phyloP scores from a whole-genome alignment of 2,329 filamentous ascomycete genomes.

The Trichoderma sp. region DNA sequence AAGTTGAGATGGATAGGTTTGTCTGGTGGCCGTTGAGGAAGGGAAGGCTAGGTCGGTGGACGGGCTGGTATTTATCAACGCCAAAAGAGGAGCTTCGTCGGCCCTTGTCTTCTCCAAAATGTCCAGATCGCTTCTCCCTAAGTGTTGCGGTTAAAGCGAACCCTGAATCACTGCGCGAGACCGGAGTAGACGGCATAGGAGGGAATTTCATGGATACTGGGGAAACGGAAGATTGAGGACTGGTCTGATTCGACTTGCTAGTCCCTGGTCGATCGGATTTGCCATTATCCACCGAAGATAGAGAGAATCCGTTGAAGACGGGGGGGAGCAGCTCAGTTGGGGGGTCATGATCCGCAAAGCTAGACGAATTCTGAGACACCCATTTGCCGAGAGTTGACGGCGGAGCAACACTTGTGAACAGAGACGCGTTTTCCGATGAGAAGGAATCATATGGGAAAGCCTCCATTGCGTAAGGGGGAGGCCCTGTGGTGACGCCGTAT shows the following conservation, averaged over 20 bases:
- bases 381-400: slow-evolving; percentile 77
- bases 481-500: slow-evolving; percentile 81
- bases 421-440: slow-evolving; percentile 75
- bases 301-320: slow-evolving; percentile 88
- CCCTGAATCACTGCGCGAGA: slow-evolving; percentile 88
- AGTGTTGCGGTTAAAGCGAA: slow-evolving; percentile 82
- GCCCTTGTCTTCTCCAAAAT: slow-evolving; percentile 76
- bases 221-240: slow-evolving; percentile 64
- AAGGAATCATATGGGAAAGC: slow-evolving; percentile 89
- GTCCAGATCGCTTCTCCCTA: slow-evolving; percentile 89
- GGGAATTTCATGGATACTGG: slow-evolving; percentile 78
- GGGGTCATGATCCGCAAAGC: slow-evolving; percentile 69
- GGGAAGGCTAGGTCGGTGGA: slow-evolving; percentile 68
- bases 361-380: slow-evolving; percentile 83
- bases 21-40: slow-evolving; percentile 65
- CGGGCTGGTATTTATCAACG: slow-evolving; percentile 63
- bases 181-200: slow-evolving; percentile 68
- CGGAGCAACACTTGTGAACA: slow-evolving; percentile 71
- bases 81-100: slow-evolving; percentile 92
- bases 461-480: slow-evolving; percentile 89
- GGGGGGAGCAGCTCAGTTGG: slow-evolving; percentile 53
- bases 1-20: slow-evolving; percentile 56
- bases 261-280: slow-evolving; percentile 76
- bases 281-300: slow-evolving; percentile 64
- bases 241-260: slow-evolving; percentile 60